Evolutionary conservation across 306 rosid genomes (phyloP), one percentile per base, ranked within the genome.

Genomic region (Cicer pinnatifidum): DNA sequence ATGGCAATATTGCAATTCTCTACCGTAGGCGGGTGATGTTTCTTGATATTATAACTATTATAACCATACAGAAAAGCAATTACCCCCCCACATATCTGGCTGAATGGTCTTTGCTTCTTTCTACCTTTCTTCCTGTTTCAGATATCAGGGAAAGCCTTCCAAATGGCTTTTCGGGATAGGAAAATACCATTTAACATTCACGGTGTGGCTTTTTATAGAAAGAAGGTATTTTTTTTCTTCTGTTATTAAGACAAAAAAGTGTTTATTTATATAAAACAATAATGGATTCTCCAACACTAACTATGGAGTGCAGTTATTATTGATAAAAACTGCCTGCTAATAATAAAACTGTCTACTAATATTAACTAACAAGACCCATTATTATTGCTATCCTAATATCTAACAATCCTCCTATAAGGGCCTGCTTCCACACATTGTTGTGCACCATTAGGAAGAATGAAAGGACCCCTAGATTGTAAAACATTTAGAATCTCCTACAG

Each of bases 21-120:
- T 91, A 91, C 85, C 92, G 98, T 86, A 88, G 97, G 87, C 96
- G 91, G 97, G 98, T 94, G 69, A 72, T 76, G 74, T 82, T 81
- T 72, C 61, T 70, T 72, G 75, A 84, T 78, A 61, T 47, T 65
- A 11, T 28, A 41, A 43, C 50, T 66, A 44, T 61, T 17, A 45
- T 79, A 38, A 75, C 68, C 52, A 16, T 10, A 38, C 51, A 39
- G 48, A 68, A 47, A 64, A 69, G 59, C 17, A 70, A 52, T 67
- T 33, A 48, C 65, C 62, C 64, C 53, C 0, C 50, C 35, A 0
- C 19, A 9, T 45, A 37, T 23, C 43, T 59, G 35, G 67, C 58
- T 52, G 59, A 67, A 54, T 66, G 61, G 33, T 64, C 38, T 78
- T 65, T 13, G 8, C 57, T 41, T 38, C 57, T 61, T 44, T 38